Percentiles rank a stretch among this genome's conserved stretches.
These are phyloP conservation scores for Cicer bijugum DNA, from an alignment of 306 rosid genomes.

Conservation along the genomic window DNA sequence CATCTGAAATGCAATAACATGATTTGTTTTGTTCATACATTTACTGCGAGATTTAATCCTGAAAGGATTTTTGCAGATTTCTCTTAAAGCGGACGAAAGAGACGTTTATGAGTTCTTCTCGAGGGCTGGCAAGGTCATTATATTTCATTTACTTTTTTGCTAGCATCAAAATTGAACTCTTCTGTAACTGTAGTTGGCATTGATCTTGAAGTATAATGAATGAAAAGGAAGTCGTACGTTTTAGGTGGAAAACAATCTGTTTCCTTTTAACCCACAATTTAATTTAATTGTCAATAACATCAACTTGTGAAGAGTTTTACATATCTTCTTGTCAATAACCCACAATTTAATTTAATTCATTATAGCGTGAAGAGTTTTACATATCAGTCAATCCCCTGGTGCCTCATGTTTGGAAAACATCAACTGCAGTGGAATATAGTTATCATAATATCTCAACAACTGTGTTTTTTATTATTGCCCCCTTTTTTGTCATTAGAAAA, in stretches of 20 bases:
- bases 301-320: conserved; percentile 1
- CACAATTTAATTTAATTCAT: conserved; percentile 8
- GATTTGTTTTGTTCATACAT: conserved; percentile 35
- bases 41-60: conserved; percentile 41
- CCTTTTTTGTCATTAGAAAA: neutral
- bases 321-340: conserved; percentile 20
- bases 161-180: conserved; percentile 14
- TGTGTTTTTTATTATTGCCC: conserved; percentile 2
- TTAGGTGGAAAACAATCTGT: conserved; percentile 6
- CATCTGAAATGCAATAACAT: conserved; percentile 23
- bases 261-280: conserved; percentile 23
- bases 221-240: conserved; percentile 30
- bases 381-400: neutral
- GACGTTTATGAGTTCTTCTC: conserved; percentile 93
- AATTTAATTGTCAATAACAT: neutral
- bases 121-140: conserved; percentile 93
- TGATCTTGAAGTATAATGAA: conserved; percentile 21
- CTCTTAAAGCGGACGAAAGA: conserved; percentile 96
- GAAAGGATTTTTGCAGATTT: conserved; percentile 60
- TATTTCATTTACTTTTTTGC: conserved; percentile 36
- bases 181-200: conserved; percentile 30
- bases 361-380: conserved; percentile 7
- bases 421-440: neutral
- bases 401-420: conserved; percentile 4
- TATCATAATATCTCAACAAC: conserved; percentile 13